Base-by-base conservation (phyloP, 345 rosid genomes). In the Psidium friedrichsthalianum region DNA sequence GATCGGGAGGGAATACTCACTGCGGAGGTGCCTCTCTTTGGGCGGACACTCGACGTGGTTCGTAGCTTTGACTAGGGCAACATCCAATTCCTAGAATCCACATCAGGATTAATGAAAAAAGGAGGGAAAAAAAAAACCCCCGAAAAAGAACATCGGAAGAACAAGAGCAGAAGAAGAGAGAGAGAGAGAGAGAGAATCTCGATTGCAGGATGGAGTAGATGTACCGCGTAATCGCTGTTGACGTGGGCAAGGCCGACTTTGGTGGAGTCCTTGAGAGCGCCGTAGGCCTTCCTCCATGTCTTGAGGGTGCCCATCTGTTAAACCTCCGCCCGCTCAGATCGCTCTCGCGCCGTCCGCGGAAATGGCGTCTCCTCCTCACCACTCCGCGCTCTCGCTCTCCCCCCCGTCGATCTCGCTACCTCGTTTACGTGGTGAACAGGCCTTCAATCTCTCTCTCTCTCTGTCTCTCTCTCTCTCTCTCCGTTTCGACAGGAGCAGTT, bases 161-260 rank as follows among this genome's bases (percentile, higher is more conserved):
- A 53, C 82, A 12, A 54, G 9, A 44, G 51, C 86, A 57, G 82
- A 84, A 87, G 78, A 42, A 6, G 74, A 58, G 61, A 56, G 47
- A 82, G 57, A 53, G n/a, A 32, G 36, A 42, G 29, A 24, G 12
- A 18, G 56, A 64, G 52, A 61, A 86, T 56, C 53, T 64, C 10
- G 56, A 49, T 16, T 47, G 51, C 54, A 82, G 42, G 54, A 6
- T 25, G 52, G 86, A 14, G 29, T 58, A 27, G 69, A 64, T 56
- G 47, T 90, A 97, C 99, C 90, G 99, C 98, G 84, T 90, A 98
- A 87, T 96, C 99, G 91, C 98, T 95, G 91, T 98, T 98, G 90
- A 98, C 99, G 82, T 97, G 99, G 87, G 98, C 99, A 83, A 98
- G 96, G 56, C 99, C 99, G 93, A 98, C 99, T 96, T 98, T 98